Evolutionary conservation across 208 protist genomes (phyloP).

Genomic region (Trypanosoma vivax): DNA sequence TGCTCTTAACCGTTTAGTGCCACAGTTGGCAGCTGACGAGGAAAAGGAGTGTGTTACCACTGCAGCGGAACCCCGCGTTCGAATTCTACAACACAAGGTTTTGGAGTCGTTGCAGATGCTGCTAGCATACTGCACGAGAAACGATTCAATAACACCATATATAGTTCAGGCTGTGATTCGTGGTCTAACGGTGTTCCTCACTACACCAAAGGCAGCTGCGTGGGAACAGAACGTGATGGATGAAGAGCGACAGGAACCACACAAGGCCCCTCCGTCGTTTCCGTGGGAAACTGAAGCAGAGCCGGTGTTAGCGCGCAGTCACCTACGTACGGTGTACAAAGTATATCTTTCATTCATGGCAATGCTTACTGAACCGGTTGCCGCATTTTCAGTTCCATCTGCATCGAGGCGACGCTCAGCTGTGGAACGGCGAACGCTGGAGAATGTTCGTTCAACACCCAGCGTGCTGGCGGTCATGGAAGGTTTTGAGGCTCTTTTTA

Average conservation of each 20-base stretch:
- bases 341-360: conserved; percentile 66
- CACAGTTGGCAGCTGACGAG: conserved; percentile 47
- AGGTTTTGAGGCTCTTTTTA: conserved; percentile 48
- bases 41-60: conserved; percentile 58
- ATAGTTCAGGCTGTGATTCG: conserved; percentile 47
- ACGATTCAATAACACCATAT: conserved; percentile 22
- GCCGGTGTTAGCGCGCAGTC: conserved; percentile 54
- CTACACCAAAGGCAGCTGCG: conserved; percentile 33
- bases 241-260: not conserved
- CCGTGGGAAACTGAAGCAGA: conserved; percentile 10
- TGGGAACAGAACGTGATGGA: conserved; percentile 27
- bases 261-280: conserved; percentile 16
- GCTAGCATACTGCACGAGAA: conserved; percentile 45
- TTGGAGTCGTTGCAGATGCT: conserved; percentile 50
- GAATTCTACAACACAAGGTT: conserved; percentile 50
- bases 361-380: conserved; percentile 68
- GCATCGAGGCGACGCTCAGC: conserved; percentile 24
- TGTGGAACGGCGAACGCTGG: conserved; percentile 48
- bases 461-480: conserved; percentile 41
- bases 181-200: conserved; percentile 67
- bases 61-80: conserved; percentile 48
- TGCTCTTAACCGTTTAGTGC: conserved; percentile 51
- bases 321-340: conserved; percentile 76
- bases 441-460: conserved; percentile 40
- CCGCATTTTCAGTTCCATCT: conserved; percentile 22